A percentile compares a stretch with the other conserved stretches of the same genome.
These are phyloP conservation scores for Iberis pinnata DNA, from an alignment of 345 rosid genomes.

Conservation along the genomic window DNA sequence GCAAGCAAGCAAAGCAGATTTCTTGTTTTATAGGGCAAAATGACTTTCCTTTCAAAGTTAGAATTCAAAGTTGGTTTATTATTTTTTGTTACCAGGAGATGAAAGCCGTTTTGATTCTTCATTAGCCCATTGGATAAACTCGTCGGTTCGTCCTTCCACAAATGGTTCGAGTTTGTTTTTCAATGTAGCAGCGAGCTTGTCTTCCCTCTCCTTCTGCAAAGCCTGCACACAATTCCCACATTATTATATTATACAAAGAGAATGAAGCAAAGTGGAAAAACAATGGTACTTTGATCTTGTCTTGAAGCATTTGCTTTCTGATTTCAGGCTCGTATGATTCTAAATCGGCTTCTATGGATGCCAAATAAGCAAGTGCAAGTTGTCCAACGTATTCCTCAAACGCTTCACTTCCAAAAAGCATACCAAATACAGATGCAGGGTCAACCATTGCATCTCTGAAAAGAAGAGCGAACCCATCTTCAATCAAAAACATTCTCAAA, in stretches of 20 bases:
- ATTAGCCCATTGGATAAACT: constrained; percentile 65
- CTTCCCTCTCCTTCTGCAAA: constrained; percentile 69
- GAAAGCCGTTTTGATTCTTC: constrained; percentile 75
- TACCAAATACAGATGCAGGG: constrained; percentile 84
- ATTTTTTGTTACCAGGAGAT: background rate
- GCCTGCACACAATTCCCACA: constrained; percentile 36
- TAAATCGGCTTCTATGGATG: constrained; percentile 49
- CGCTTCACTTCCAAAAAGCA: constrained; percentile 81
- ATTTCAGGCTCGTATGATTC: constrained; percentile 44
- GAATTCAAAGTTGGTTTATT: no score
- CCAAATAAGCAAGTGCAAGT: constrained; percentile 66
- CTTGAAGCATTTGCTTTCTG: constrained; percentile 45
- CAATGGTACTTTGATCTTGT: constrained; percentile 56
- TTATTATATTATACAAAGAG: background rate
- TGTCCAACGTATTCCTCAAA: constrained; percentile 93
- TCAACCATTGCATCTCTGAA: constrained; percentile 80
- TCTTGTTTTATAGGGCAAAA: no score
- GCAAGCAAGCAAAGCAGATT: constrained; percentile 7
- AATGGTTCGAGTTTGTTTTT: constrained; percentile 65
- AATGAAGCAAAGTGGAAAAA: background rate
- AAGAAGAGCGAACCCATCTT: constrained; percentile 1
- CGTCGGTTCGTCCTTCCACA: constrained; percentile 54
- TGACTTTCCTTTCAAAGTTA: no score
- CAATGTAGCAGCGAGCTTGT: constrained; percentile 51
- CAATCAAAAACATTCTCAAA: no score